Base-by-base conservation (phyloP, 139 green algal species). In the Nannochloris sp. region DNA sequence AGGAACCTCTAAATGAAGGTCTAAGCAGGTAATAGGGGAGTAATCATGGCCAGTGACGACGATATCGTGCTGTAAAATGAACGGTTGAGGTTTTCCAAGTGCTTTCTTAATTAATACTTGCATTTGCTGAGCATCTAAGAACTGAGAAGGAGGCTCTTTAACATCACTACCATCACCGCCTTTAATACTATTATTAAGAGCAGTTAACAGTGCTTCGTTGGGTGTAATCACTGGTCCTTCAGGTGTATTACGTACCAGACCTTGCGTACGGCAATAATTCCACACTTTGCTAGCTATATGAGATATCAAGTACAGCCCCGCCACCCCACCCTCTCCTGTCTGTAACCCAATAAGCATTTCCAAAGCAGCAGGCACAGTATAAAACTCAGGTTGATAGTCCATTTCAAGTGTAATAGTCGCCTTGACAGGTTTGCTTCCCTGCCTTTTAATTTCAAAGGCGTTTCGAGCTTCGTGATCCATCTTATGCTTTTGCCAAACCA, bases 1-100 rank as follows among this genome's bases (percentile, higher is more conserved):
- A 3, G 75, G 75, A 55, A 72, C 73, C 63, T 82, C 73, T 15
- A 76, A 54, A 15, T 72, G 60, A 14, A 89, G 72, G 48, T 89
- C 82, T 46, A 85, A 86, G 65, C 73, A 84, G 29, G 65, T 54
- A 5, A 74, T 74, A 13, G 53, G 47, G 4, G 61, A 44, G 27
- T 47, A 36, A 31, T 45, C 38, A 14, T 59, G 60, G 14, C 76
- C 76, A 14, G 64, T 33, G 3, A 36, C 25, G 42, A 51, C 47
- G 47, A 77, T 47, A 47, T 47, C 23, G 27, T 12, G 7, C 8
- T 19, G 33, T n/a, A 31, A 13, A 13, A 30, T 19, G 8, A 6
- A 25, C 31, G 44, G 38, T 34, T 31, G n/a, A 27, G 2, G 27
- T 34, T 35, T 29, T 2, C 37, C n/a, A 12, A 60, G 38, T 14